Evolutionary conservation across 257 asterid species (phyloP).

Genomic region (Solanum ahanhuiri): DNA sequence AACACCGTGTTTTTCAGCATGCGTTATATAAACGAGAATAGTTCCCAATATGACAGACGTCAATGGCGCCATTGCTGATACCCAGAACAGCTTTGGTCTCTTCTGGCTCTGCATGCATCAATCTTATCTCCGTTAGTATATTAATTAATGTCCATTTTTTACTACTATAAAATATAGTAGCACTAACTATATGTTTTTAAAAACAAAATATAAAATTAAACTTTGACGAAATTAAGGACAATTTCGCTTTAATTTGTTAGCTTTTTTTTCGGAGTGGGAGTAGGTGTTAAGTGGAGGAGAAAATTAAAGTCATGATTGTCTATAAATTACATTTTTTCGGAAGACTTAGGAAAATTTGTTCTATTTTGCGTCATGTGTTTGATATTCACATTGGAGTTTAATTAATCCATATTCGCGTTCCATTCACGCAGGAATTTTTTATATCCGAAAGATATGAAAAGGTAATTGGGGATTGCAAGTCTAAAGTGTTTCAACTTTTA

Average conservation of each 20-base stretch:
- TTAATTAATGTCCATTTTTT: neutral
- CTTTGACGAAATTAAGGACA: neutral
- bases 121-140: neutral
- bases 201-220: neutral
- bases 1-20: conserved; percentile 87
- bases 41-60: conserved; percentile 75
- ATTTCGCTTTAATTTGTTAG: neutral
- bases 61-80: conserved; percentile 92
- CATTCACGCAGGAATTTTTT: no score
- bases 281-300: neutral
- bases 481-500: neutral
- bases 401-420: no score
- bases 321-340: neutral
- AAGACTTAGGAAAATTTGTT: neutral
- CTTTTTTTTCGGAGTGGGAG: neutral
- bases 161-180: no score
- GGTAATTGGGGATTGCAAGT: neutral
- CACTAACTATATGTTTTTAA: neutral
- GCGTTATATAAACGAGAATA: conserved; percentile 68
- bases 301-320: neutral
- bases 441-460: no score
- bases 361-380: no score
- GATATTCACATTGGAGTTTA: no score
- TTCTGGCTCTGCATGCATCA: conserved; percentile 62
- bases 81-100: conserved; percentile 69